These are phyloP conservation scores for Hylodesmum podocarpum DNA, from an alignment of 306 rosid species.

Conservation along the genomic window DNA sequence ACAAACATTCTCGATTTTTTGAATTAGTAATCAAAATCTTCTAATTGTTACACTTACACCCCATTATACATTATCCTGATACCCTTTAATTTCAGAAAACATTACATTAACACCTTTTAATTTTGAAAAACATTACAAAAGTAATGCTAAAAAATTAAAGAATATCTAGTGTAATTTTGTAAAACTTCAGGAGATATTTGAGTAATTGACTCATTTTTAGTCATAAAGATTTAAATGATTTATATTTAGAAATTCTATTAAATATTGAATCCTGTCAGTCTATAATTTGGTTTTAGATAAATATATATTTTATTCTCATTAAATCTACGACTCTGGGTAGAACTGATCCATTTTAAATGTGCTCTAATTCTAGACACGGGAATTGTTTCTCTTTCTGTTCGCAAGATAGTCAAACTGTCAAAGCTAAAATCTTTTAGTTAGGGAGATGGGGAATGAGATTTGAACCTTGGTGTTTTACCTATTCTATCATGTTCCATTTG, in stretches of 20 bases:
- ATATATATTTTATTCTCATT: neutral
- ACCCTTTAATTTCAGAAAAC: too few species aligned
- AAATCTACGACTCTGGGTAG: neutral
- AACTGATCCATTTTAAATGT: neutral
- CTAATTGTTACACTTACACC: too few species aligned
- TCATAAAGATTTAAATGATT: neutral
- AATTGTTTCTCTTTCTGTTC: neutral
- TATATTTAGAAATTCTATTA: neutral
- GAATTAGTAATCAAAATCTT: too few species aligned
- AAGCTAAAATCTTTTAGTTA: neutral
- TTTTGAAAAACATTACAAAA: too few species aligned
- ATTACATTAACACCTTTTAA: too few species aligned
- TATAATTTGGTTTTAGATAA: slow-evolving; percentile 1
- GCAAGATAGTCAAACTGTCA: neutral
- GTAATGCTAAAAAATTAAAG: too few species aligned
- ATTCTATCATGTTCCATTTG: slow-evolving; percentile 9
- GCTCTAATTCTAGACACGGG: neutral
- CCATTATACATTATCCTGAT: too few species aligned
- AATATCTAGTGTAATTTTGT: too few species aligned
- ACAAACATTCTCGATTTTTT: too few species aligned
- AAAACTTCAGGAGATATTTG: too few species aligned
- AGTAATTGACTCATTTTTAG: too few species aligned
- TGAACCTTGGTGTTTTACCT: neutral
- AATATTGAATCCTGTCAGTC: neutral
- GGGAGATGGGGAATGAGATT: neutral